A percentile compares a stretch with the other conserved stretches of the same genome.
Conservation (phyloP, 2,329 filamentous ascomycete species). For the Fusarium sp. region DNA sequence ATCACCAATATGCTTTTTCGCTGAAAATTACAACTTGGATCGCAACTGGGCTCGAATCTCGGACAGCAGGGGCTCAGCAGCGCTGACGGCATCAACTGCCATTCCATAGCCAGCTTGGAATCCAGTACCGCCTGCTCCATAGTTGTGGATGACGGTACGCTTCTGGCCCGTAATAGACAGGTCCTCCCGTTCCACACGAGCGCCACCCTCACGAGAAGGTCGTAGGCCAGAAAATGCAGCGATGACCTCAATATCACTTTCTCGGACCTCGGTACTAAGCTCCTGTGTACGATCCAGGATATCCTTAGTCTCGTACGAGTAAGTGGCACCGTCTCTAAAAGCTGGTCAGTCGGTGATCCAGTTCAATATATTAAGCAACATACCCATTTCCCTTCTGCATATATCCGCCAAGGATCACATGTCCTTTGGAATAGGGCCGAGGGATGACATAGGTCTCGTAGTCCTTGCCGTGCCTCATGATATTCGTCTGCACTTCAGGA, state of each 20-base stretch:
- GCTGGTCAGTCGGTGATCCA: neutral
- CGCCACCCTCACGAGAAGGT: constrained; percentile 55
- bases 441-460: constrained; percentile 58
- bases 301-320: constrained; percentile 51
- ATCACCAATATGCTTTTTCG: neutral
- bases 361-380: constrained; percentile 4
- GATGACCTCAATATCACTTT: constrained; percentile 45
- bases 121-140: constrained; percentile 59
- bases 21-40: neutral
- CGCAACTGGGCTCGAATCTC: constrained; percentile 8
- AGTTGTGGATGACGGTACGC: constrained; percentile 53
- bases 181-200: constrained; percentile 57
- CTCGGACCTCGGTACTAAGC: constrained; percentile 48
- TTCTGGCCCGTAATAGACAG: constrained; percentile 39
- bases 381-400: constrained; percentile 52
- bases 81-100: constrained; percentile 51
- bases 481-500: constrained; percentile 48
- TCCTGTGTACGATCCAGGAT: constrained; percentile 51
- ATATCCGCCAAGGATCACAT: constrained; percentile 53
- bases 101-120: constrained; percentile 58
- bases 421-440: constrained; percentile 50
- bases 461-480: constrained; percentile 54
- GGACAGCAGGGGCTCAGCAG: constrained; percentile 44
- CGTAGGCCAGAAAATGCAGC: constrained; percentile 49
- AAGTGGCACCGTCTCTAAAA: constrained; percentile 49